Conservation (phyloP, 805 yeast species). For the Starmera caribaea region DNA sequence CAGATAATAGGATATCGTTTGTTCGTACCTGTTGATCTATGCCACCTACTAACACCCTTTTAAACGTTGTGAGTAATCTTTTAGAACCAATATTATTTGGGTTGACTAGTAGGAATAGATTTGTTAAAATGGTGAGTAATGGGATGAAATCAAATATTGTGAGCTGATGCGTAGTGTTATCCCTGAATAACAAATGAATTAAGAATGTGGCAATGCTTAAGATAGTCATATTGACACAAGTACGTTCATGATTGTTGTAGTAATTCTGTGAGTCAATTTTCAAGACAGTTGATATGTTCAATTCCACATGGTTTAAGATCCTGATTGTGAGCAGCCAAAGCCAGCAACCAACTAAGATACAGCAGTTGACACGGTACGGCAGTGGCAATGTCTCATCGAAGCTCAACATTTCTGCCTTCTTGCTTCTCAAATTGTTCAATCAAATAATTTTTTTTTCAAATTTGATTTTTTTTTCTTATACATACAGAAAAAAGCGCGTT, state of each 20-base stretch:
- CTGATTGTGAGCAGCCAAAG: constrained; percentile 5
- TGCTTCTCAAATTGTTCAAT: not conserved
- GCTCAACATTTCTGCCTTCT: too few relatives aligned
- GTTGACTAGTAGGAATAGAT: constrained; percentile 26
- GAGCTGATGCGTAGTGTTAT: constrained; percentile 16
- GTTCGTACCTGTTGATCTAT: constrained; percentile 53
- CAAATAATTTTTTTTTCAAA: not conserved
- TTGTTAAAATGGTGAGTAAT: constrained; percentile 24
- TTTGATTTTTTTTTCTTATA: not conserved
- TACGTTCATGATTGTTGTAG: constrained; percentile 2
- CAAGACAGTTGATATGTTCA: constrained; percentile 1
- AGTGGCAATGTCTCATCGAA: constrained; percentile 11
- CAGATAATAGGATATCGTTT: constrained; percentile 77
- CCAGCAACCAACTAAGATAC: constrained; percentile 6
- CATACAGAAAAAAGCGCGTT: not conserved
- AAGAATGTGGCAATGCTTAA: constrained; percentile 19
- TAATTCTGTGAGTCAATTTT: not conserved
- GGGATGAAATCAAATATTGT: constrained; percentile 26
- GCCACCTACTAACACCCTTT: constrained; percentile 46
- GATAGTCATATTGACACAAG: constrained; percentile 13
- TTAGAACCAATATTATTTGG: constrained; percentile 23
- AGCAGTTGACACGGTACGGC: constrained; percentile 6
- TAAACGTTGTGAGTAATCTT: constrained; percentile 39
- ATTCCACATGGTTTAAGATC: not conserved
- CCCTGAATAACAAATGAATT: constrained; percentile 18